phyloP scores from a whole-genome alignment of 1,284 basidiomycete species.

The Cutaneotrichosporon arboriforme region DNA sequence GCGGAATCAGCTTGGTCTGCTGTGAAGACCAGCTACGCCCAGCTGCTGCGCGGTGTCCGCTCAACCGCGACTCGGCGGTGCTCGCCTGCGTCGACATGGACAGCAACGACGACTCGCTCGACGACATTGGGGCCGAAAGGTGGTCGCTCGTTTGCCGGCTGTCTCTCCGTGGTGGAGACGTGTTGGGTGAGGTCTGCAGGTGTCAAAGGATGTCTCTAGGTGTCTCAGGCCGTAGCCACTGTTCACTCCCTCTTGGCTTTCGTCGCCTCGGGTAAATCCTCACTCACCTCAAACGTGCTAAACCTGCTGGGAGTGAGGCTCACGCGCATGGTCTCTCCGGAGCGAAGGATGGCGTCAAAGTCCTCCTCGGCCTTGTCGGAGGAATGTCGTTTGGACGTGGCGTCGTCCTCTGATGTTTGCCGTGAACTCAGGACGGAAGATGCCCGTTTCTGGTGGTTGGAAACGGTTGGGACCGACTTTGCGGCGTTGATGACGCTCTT shows the following conservation, averaged over 20 bases:
- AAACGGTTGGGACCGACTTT: slow-evolving; percentile 1
- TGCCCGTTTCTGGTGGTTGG: slow-evolving; percentile 7
- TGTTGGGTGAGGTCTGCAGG: slow-evolving; percentile 5
- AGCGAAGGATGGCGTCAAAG: slow-evolving; percentile 84
- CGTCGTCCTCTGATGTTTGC: slow-evolving; percentile 1
- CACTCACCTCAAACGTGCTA: slow-evolving; percentile 76
- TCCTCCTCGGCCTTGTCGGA: slow-evolving; percentile 52
- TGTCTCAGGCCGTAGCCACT: background rate
- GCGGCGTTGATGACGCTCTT: slow-evolving; percentile 5
- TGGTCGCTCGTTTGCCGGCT: background rate
- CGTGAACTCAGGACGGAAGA: slow-evolving; percentile 4
- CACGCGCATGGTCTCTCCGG: slow-evolving; percentile 84
- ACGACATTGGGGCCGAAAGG: slow-evolving; percentile 8
- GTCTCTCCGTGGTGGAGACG: slow-evolving; percentile 1
- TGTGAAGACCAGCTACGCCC: slow-evolving; percentile 10
- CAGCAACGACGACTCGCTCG: slow-evolving; percentile 15
- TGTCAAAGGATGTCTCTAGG: background rate
- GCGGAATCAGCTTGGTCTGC: slow-evolving; percentile 16
- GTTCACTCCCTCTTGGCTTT: background rate
- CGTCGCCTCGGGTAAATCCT: too few species aligned
- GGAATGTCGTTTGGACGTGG: background rate
- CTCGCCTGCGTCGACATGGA: slow-evolving; percentile 12
- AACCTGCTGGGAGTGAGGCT: slow-evolving; percentile 88
- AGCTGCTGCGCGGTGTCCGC: slow-evolving; percentile 8
- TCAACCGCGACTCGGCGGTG: slow-evolving; percentile 7